A percentile compares a stretch with the other conserved stretches of the same genome.
phyloP scores from a whole-genome alignment of 2,329 filamentous ascomycete genomes.

The Raffaelea deltoideospora region DNA sequence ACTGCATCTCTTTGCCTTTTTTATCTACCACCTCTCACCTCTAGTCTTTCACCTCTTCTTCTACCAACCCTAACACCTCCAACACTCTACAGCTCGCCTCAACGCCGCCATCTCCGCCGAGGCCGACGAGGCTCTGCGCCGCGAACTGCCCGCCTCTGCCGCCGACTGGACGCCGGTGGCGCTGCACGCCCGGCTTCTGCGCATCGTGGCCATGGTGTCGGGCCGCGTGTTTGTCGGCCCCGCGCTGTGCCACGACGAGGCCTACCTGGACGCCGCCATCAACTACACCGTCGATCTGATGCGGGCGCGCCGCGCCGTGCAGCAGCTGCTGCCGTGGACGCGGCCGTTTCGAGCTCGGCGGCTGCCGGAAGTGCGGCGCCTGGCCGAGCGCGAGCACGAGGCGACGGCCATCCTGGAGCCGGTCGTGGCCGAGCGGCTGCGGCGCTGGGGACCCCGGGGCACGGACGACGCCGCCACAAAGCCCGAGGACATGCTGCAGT shows the following conservation, averaged over 20 bases:
- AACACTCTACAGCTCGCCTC: slow-evolving; percentile 12
- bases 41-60: too few species aligned
- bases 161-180: slow-evolving; percentile 24
- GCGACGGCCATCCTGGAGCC: slow-evolving; percentile 21
- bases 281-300: slow-evolving; percentile 28
- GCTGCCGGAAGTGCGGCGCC: slow-evolving; percentile 18
- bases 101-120: slow-evolving; percentile 24
- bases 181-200: slow-evolving; percentile 24
- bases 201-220: slow-evolving; percentile 29
- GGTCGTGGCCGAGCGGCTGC: slow-evolving; percentile 7
- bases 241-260: slow-evolving; percentile 27
- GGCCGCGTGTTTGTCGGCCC: slow-evolving; percentile 31
- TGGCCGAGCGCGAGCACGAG: slow-evolving; percentile 17
- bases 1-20: too few species aligned
- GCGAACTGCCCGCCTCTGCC: slow-evolving; percentile 20
- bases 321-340: slow-evolving; percentile 15
- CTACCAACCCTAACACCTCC: too few species aligned
- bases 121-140: slow-evolving; percentile 17
- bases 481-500: slow-evolving; percentile 32
- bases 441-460: too few species aligned
- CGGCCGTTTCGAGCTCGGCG: slow-evolving; percentile 17
- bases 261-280: slow-evolving; percentile 30
- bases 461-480: slow-evolving; percentile 12
- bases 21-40: too few species aligned
- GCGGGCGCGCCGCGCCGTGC: slow-evolving; percentile 17